Conservation (phyloP, 495 filamentous ascomycete genomes). For the Physcia stellaris region DNA sequence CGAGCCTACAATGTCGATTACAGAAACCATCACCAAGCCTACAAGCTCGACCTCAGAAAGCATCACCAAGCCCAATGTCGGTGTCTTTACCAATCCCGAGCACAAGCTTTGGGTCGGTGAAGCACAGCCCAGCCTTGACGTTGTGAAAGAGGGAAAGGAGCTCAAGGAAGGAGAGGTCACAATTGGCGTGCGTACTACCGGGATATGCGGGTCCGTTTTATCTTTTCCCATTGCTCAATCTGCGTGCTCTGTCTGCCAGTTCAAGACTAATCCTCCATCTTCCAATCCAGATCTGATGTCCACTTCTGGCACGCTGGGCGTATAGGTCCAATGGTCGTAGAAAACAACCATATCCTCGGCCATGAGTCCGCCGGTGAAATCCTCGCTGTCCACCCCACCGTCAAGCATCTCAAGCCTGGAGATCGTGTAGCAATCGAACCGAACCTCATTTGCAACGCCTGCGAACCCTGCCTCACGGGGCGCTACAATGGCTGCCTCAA, state of each 20-base stretch:
- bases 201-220: conserved; percentile 42
- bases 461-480: conserved; percentile 57
- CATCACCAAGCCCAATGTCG: conserved; percentile 66
- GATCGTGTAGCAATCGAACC: conserved; percentile 85
- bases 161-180: conserved; percentile 56
- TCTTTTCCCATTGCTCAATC: conserved; percentile 1
- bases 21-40: conserved; percentile 4
- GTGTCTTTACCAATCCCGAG: conserved; percentile 83
- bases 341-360: conserved; percentile 28
- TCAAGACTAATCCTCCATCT: no score
- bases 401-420: conserved; percentile 58
- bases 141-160: conserved; percentile 51
- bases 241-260: no score
- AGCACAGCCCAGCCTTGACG: conserved; percentile 59
- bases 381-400: conserved; percentile 28
- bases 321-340: conserved; percentile 23
- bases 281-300: conserved; percentile 45
- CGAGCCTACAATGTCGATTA: neutral
- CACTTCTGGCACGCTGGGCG: conserved; percentile 40
- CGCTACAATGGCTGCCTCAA: conserved; percentile 73
- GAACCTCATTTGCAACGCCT: conserved; percentile 67
- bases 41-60: conserved; percentile 4
- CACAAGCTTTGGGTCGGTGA: conserved; percentile 86
- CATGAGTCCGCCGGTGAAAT: conserved; percentile 33
- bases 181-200: conserved; percentile 33